Conservation (phyloP, 2,329 filamentous ascomycete species). For the Fusarium keratoplasticum region DNA sequence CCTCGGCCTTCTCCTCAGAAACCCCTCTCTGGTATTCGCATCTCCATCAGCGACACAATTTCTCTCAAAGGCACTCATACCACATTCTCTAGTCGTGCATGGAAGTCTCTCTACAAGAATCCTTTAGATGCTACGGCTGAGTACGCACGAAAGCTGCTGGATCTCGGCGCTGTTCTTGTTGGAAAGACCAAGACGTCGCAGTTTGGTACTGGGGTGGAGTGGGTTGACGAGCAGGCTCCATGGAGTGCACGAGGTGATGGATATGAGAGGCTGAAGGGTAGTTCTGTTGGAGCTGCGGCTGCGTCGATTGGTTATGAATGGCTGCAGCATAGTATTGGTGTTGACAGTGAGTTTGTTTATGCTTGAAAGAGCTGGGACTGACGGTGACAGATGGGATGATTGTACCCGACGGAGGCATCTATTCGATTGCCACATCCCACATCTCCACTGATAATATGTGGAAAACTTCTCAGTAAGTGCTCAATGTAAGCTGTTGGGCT, state of each 20-base stretch:
- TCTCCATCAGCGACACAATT: constrained; percentile 51
- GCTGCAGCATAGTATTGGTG: constrained; percentile 52
- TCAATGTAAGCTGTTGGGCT: not conserved
- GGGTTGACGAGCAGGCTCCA: constrained; percentile 54
- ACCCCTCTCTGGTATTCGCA: constrained; percentile 52
- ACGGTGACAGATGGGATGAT: constrained; percentile 39
- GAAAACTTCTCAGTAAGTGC: not conserved
- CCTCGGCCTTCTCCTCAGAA: constrained; percentile 42
- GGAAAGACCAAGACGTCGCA: constrained; percentile 65
- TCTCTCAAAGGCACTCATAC: constrained; percentile 63
- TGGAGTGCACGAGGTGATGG: constrained; percentile 62
- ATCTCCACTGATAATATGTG: constrained; percentile 24
- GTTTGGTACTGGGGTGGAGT: constrained; percentile 58
- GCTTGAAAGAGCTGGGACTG: constrained; percentile 9
- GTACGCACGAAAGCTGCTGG: constrained; percentile 66
- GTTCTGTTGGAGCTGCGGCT: constrained; percentile 53
- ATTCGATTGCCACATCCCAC: constrained; percentile 43
- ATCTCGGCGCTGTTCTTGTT: constrained; percentile 68
- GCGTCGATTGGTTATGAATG: constrained; percentile 56
- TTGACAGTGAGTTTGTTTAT: constrained; percentile 49
- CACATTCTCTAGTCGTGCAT: constrained; percentile 68
- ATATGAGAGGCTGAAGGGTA: constrained; percentile 52
- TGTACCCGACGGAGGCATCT: constrained; percentile 44
- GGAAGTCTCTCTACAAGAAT: constrained; percentile 63
- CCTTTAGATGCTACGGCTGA: constrained; percentile 58